Base-by-base conservation (phyloP, 2,329 filamentous ascomycete species). In the Zelopaecilomyces penicillatus region DNA sequence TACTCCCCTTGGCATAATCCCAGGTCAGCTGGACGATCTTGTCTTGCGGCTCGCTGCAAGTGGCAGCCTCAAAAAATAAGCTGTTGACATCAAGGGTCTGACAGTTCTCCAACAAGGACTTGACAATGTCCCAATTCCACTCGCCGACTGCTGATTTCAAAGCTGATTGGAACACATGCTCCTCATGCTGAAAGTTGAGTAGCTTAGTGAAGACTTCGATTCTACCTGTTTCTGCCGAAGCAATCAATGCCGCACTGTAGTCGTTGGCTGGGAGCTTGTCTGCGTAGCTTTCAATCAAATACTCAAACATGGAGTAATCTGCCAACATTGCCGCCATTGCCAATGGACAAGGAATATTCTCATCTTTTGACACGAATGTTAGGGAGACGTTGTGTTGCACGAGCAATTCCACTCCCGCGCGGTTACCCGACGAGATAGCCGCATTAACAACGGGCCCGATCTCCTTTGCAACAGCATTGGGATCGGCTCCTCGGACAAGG, bases 341-440 rank as follows among this genome's bases (percentile, higher is more conserved):
- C 5, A 70, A 47, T 1, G 67, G 67, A 0, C 64, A 57, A 4
- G 55, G 50, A 19, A 63, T 45, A 1, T 47, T 12, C 10, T 32
- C 48, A 3, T 4, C 36, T 1, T 31, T 34, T 12, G 37, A 5
- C 3, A 30, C 6, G n/a, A 43, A 35, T 5, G 30, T 39, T 7
- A 69, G 52, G 4, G 63, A 61, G 5, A 66, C 65, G 11, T 64
- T 57, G 6, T 60, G 54, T 26, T 64, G 57, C 2, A 70, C 66
- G 2, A 70, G 56, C 26, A 70, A 51, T 44, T 63, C 61, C 2
- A 69, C 65, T 1, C 66, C 65, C 1, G 60, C 65, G 6, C 58
- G 55, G 11, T 68, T 69, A 4, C 67, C 66, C 1, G 66, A 69
- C 7, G 55, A 57, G 7, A 70, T 70, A 1, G 67, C 67, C 1